A percentile compares a stretch with the other conserved stretches of the same genome.
Conservation (phyloP, 192 early-diverging fungal species). For the Rhizoclosmatium globosum region DNA sequence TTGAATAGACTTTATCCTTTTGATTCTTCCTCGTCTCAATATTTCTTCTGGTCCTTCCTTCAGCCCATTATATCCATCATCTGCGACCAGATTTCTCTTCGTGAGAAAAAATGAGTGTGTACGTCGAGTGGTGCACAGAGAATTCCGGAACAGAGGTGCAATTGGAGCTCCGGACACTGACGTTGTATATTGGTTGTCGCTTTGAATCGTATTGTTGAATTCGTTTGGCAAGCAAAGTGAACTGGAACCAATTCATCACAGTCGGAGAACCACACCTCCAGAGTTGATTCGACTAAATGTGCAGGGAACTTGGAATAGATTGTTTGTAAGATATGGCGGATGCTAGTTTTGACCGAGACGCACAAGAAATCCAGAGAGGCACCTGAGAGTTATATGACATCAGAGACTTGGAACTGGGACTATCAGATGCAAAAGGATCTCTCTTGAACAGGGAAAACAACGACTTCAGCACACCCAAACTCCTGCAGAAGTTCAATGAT, state of each 20-base stretch:
- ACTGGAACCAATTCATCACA: conserved; percentile 9
- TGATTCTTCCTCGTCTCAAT: conserved; percentile 67
- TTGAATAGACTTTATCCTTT: conserved; percentile 80
- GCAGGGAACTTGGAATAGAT: no score
- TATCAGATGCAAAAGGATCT: no score
- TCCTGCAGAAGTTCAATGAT: no score
- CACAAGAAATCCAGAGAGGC: conserved; percentile 17
- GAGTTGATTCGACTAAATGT: conserved; percentile 30
- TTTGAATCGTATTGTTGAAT: conserved; percentile 66
- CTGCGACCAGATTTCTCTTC: conserved; percentile 64
- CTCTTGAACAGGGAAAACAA: no score
- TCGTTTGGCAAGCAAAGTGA: conserved; percentile 49
- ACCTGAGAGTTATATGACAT: conserved; percentile 34
- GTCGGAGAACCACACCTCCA: conserved; percentile 40
- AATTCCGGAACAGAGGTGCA: conserved; percentile 16
- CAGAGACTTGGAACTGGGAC: conserved; percentile 34
- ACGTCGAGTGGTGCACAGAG: neutral
- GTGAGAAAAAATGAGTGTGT: conserved; percentile 5
- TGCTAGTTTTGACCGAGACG: neutral
- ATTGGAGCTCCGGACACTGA: conserved; percentile 52
- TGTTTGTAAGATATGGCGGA: no score
- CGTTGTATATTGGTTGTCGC: conserved; percentile 61
- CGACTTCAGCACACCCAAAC: no score
- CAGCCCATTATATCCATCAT: conserved; percentile 68
- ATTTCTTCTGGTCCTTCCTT: conserved; percentile 67